Percentiles rank a stretch among this genome's conserved stretches.
These are phyloP conservation scores for Przewalskia tangutica DNA, from an alignment of 257 asterid genomes.

Conservation along the genomic window DNA sequence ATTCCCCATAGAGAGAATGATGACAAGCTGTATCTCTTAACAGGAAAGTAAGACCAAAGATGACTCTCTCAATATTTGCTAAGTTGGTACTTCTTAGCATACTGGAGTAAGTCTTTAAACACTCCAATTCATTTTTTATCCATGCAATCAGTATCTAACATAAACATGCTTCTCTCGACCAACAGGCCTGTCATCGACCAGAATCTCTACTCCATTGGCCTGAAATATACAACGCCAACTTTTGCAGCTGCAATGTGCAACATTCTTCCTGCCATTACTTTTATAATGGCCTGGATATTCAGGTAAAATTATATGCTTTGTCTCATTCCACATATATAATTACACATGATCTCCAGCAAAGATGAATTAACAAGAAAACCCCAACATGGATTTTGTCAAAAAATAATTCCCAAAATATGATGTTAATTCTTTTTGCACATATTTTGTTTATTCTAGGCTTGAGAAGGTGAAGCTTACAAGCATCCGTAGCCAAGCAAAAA, in stretches of 20 bases:
- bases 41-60: constrained; percentile 89
- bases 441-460: constrained; percentile 30
- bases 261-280: constrained; percentile 91
- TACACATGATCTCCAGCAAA: not conserved
- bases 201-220: constrained; percentile 81
- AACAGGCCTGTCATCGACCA: constrained; percentile 92
- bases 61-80: constrained; percentile 54
- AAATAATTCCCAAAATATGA: not conserved
- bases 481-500: constrained; percentile 84
- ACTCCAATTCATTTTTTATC: not conserved
- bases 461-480: constrained; percentile 69
- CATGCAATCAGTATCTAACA: not conserved
- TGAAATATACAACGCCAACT: constrained; percentile 93
- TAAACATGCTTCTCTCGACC: not conserved
- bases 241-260: constrained; percentile 99
- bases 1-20: not conserved
- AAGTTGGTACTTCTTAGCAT: constrained; percentile 56
- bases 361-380: not conserved
- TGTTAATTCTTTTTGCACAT: not conserved
- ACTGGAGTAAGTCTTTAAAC: constrained; percentile 54
- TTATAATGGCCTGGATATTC: constrained; percentile 74
- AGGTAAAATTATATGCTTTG: constrained; percentile 29
- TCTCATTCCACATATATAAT: not conserved
- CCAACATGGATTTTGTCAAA: not conserved
- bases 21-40: not conserved